Conservation (phyloP, 1,139 yeast species). For the Suhomyces wounanorum region DNA sequence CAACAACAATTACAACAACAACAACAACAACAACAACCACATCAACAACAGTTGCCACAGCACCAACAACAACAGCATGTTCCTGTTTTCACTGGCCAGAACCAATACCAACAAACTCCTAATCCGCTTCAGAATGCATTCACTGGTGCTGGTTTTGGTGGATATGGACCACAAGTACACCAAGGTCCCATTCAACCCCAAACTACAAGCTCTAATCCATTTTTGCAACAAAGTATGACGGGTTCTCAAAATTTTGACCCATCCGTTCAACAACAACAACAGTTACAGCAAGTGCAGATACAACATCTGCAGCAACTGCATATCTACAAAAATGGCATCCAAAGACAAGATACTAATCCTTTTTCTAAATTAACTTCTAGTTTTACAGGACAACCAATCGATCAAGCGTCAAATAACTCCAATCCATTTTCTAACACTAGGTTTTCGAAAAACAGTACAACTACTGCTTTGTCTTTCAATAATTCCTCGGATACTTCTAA, state of each 20-base stretch:
- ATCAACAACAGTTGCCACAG: constrained; percentile 12
- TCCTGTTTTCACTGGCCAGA: constrained; percentile 4
- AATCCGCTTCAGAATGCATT: constrained; percentile 29
- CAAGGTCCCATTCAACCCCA: constrained; percentile 16
- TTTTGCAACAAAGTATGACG: constrained; percentile 11
- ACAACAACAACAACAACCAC: constrained; percentile 19
- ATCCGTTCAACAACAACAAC: constrained; percentile 15
- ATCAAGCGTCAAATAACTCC: constrained; percentile 24
- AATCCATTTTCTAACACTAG: constrained; percentile 55
- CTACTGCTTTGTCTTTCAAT: constrained; percentile 40
- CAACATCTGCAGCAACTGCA: constrained; percentile 11
- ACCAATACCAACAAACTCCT: constrained; percentile 10
- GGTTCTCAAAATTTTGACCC: constrained; percentile 1
- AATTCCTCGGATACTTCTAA: constrained; percentile 15
- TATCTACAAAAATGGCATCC: constrained; percentile 18
- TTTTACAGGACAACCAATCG: constrained; percentile 24
- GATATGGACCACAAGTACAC: constrained; percentile 40
- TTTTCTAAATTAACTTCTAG: constrained; percentile 31
- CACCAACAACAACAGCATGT: constrained; percentile 19
- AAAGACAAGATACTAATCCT: constrained; percentile 44
- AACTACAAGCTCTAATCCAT: constrained; percentile 21
- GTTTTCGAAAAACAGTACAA: constrained; percentile 35
- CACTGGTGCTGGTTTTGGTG: constrained; percentile 64
- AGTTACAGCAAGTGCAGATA: not conserved
- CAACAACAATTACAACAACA: constrained; percentile 17